Evolutionary conservation across 1,284 basidiomycete genomes (phyloP), one percentile per base, ranked within the genome.

Genomic region (Prillingera fragicola): DNA sequence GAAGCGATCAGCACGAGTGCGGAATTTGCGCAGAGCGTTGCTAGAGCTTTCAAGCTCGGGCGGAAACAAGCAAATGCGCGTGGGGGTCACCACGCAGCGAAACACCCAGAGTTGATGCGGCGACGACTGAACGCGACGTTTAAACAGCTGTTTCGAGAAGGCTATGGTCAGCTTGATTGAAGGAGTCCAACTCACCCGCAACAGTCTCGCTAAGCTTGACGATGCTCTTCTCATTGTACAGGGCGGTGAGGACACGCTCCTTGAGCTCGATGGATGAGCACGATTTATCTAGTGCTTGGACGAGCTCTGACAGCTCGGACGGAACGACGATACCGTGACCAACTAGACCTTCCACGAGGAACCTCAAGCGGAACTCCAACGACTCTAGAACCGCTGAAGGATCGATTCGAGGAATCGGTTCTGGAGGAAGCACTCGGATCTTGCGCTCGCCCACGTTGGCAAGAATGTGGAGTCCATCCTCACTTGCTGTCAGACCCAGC

Each of bases 291-390:
- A 57, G 37, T 4, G 42, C 43, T 7, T 40, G 17, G 4, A 52
- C 22, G 4, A 62, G 36, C 6, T 38, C n/a, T 1, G 35, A 27
- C n/a, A 52, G 32, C 27, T 62, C 60, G 17, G 54, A 45, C 6
- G 45, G 41, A 2, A 52, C 19, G 15, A 59, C 41, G 38, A 59
- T 50, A 1, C 54, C 55, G 25, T 57, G 51, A 17, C 48, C 52
- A 26, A 60, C 35, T 5, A 63, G 36, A 0, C 55, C 58, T 32
- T 63, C 58, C 9, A 60, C 31, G n/a, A 60, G 48, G 36, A 45
- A 60, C 12, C 58, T 33, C 15, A 45, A 42, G 10, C 37, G 25
- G 33, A 62, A 62, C 9, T 17, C 22, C 28, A 43, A 23, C 12
- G 25, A 37, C 0, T 26, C 29, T 17, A 52, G 26, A 33, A 43